Evolutionary conservation across 345 rosid species (phyloP).

Genomic region (Ceriops zippeliana): DNA sequence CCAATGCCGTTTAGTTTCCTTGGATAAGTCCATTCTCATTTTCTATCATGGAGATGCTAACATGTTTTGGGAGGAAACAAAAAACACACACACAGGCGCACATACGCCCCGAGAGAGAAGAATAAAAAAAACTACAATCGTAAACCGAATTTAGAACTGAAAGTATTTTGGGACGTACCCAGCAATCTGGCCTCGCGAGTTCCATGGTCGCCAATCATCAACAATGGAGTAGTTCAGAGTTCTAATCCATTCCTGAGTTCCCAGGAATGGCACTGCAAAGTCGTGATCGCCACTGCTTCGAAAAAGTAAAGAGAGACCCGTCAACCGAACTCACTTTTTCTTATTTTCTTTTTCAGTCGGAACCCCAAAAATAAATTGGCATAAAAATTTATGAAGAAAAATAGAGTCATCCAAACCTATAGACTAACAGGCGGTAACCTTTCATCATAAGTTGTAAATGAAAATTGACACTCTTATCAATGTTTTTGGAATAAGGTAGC

Average conservation of each 20-base stretch:
- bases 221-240: conserved; percentile 47
- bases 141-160: background rate
- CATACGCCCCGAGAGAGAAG: background rate
- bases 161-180: conserved; percentile 34
- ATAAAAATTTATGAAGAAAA: background rate
- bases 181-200: conserved; percentile 41
- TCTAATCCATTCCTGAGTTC: conserved; percentile 60
- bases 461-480: conserved; percentile 27
- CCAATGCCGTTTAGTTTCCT: background rate
- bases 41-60: no score
- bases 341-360: no score
- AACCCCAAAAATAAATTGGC: background rate
- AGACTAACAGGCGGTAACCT: conserved; percentile 47
- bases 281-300: conserved; percentile 63
- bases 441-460: conserved; percentile 40
- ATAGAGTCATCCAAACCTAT: conserved; percentile 33
- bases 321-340: no score
- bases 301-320: no score
- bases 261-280: conserved; percentile 41
- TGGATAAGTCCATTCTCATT: no score
- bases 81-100: background rate
- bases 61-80: background rate
- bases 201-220: conserved; percentile 64
- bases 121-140: no score
- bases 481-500: conserved; percentile 22